Base-by-base conservation (phyloP, 192 early-diverging fungal species). In the Mycoemilia scoparia region DNA sequence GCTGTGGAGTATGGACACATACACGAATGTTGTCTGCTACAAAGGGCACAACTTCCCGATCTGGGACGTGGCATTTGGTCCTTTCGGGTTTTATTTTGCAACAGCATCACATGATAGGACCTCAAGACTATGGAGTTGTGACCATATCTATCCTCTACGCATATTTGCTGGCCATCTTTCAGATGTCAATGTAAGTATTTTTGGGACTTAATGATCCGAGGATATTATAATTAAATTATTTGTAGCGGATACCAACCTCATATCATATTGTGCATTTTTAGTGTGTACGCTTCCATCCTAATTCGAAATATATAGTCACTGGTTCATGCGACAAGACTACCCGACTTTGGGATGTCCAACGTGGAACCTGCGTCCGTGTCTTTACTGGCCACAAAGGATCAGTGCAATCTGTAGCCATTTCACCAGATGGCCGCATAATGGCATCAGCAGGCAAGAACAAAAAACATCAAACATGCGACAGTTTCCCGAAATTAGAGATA, bases 91-190 rank as follows among this genome's bases (percentile, higher is more conserved):
- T 38, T 99, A 99, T 57, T 99, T 99, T 71, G 95, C 85, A 3
- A 96, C 88, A 2, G 84, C 84, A 0, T 84, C 82, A 13, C 86
- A 90, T 46, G 95, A 99, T 57, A 66, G 82, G 41, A 99, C 91
- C 0, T 85, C 95, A 17, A 64, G 91, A 24, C 63, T 99, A 13
- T 99, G 90, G 90, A 84, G 86, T 46, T 82, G 79, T 42, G 95
- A 99, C 49, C 90, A 92, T 41, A 86, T 95, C 24, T 80, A 84
- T 49, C 87, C 91, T 8, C 51, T 99, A 46, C 74, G 95, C 35
- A 80, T 99, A 21, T 95, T 99, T 74, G 91, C 86, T 35, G 95
- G 95, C 14, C 95, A 99, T 63, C 51, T 89, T 27, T 84, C 88
- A 0, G 95, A 99, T 58, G 95, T 99, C 7, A 89, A 96, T n/a